These are phyloP conservation scores for Scleroderma bovista DNA, from an alignment of 768 basidiomycete genomes.

Conservation along the genomic window DNA sequence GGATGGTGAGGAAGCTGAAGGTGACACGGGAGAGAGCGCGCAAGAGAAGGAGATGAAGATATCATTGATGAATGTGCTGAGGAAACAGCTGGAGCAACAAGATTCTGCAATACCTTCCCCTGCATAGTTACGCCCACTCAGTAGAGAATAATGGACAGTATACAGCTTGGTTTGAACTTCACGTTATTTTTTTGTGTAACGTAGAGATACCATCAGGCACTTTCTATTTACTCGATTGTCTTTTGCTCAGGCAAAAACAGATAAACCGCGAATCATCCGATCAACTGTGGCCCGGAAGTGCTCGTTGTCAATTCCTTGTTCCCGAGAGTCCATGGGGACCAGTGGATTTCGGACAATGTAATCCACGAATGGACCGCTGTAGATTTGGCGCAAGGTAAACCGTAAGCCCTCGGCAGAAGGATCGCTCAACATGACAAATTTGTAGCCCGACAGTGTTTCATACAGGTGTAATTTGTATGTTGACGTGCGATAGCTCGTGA, in stretches of 20 bases:
- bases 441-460: conserved; percentile 89
- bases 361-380: conserved; percentile 90
- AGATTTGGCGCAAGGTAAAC: conserved; percentile 80
- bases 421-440: conserved; percentile 92
- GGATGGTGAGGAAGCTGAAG: conserved; percentile 49
- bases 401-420: conserved; percentile 79
- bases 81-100: conserved; percentile 73
- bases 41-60: conserved; percentile 81
- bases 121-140: neutral
- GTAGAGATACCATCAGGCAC: conserved; percentile 17
- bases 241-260: conserved; percentile 33
- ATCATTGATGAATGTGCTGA: conserved; percentile 76
- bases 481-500: conserved; percentile 86
- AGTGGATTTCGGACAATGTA: conserved; percentile 93
- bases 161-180: conserved; percentile 11
- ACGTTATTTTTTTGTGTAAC: conserved; percentile 10
- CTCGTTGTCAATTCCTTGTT: conserved; percentile 89
- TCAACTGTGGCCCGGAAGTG: conserved; percentile 80
- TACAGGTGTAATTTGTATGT: conserved; percentile 91
- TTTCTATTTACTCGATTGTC: conserved; percentile 1
- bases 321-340: conserved; percentile 73
- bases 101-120: conserved; percentile 19
- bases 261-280: conserved; percentile 60
- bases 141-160: neutral
- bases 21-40: conserved; percentile 52